phyloP scores from a whole-genome alignment of 2,329 filamentous ascomycete genomes.

The Botrytis aclada region DNA sequence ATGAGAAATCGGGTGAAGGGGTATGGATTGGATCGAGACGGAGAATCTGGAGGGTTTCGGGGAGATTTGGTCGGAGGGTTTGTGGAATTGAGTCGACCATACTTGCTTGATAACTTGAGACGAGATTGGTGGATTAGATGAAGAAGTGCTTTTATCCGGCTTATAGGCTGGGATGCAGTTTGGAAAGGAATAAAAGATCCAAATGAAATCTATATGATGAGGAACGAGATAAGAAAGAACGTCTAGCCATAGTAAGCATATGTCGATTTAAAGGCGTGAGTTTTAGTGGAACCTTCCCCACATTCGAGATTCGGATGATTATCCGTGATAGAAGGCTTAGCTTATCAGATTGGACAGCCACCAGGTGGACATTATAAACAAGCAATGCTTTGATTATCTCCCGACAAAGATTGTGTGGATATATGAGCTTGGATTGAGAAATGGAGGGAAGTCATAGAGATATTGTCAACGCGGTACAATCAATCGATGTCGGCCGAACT shows the following conservation, averaged over 20 bases:
- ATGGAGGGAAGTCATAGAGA: neutral
- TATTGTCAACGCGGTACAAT: neutral
- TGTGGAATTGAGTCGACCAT: neutral
- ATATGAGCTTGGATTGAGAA: neutral
- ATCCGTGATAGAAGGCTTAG: neutral
- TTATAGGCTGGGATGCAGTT: neutral
- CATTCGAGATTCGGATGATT: neutral
- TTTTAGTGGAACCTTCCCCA: neutral
- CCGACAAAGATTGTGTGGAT: neutral
- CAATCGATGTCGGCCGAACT: neutral
- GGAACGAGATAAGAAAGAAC: neutral
- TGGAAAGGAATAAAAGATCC: neutral
- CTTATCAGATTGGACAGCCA: neutral
- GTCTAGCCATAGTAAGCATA: neutral
- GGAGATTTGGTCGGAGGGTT: slow-evolving; percentile 7
- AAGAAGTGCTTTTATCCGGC: neutral
- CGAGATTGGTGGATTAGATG: neutral
- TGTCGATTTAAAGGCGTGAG: neutral
- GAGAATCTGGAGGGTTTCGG: neutral
- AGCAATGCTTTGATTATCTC: neutral
- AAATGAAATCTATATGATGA: neutral
- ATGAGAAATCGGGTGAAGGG: neutral
- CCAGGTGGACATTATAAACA: too few relatives aligned
- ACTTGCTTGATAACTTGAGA: neutral
- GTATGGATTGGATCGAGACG: neutral